These are phyloP conservation scores for Uronychia binucleata DNA, from an alignment of 73 alveolate species.

Conservation along the genomic window DNA sequence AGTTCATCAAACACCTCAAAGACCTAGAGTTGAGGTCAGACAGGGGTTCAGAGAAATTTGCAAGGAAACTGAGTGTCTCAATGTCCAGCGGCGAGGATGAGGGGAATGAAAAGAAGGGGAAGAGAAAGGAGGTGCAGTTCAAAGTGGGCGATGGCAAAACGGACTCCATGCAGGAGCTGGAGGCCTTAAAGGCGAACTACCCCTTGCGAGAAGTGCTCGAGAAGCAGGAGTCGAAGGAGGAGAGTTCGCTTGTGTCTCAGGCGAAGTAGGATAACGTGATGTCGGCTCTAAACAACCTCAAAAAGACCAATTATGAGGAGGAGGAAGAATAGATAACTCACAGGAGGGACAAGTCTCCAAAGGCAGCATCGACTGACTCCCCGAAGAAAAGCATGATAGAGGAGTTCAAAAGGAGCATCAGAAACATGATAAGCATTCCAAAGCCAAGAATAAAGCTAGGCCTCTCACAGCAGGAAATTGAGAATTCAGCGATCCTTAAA, in stretches of 20 bases:
- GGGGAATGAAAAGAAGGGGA: background rate
- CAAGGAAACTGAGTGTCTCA: background rate
- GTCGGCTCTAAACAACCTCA: background rate
- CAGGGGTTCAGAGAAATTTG: background rate
- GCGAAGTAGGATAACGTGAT: background rate
- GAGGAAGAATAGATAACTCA: background rate
- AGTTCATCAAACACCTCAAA: background rate
- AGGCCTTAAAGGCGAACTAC: constrained; percentile 19
- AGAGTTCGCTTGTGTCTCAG: background rate
- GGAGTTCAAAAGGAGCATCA: background rate
- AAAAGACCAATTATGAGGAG: background rate
- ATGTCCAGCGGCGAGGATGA: background rate
- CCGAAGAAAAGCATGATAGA: background rate
- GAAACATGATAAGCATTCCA: background rate
- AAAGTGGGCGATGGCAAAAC: background rate
- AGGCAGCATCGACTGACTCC: background rate
- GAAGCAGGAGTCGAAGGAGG: background rate
- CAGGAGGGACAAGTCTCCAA: background rate
- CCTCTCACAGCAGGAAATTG: background rate
- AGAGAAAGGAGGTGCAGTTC: background rate
- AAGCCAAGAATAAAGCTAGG: background rate
- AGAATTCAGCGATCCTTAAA: constrained; percentile 7
- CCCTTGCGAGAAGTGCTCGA: constrained; percentile 19
- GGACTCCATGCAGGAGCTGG: constrained; percentile 21
- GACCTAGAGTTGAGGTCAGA: background rate